Evolutionary conservation across 768 basidiomycete genomes (phyloP).

Genomic region (Collybia nuda): DNA sequence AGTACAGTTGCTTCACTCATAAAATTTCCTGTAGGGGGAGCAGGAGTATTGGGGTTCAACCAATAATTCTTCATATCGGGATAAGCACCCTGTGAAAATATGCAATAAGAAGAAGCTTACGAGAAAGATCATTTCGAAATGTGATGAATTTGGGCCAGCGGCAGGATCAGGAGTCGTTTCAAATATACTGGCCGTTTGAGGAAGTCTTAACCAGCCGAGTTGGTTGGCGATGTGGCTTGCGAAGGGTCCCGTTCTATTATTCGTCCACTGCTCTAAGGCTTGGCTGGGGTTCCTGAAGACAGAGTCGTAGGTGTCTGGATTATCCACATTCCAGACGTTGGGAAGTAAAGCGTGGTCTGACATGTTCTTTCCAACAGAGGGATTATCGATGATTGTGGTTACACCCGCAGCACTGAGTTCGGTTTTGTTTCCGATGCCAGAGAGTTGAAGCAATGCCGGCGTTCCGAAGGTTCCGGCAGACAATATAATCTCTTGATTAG

Average conservation of each 20-base stretch:
- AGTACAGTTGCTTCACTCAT: neutral
- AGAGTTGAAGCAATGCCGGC: constrained; percentile 10
- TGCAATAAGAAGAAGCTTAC: neutral
- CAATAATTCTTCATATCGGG: neutral
- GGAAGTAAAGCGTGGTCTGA: constrained; percentile 35
- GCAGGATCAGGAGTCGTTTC: neutral
- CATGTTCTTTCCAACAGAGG: constrained; percentile 48
- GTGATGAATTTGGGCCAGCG: neutral
- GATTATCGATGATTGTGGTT: constrained; percentile 31
- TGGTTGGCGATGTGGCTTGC: constrained; percentile 26
- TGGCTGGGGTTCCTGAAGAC: constrained; percentile 18
- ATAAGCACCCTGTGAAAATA: neutral
- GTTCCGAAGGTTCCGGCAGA: constrained; percentile 17
- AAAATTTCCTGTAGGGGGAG: too few relatives aligned
- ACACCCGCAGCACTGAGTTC: constrained; percentile 38
- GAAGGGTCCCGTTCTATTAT: constrained; percentile 25
- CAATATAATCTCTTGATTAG: constrained; percentile 15
- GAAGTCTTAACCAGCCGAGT: constrained; percentile 6
- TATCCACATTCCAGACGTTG: constrained; percentile 24
- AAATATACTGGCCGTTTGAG: neutral
- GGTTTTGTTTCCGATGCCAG: constrained; percentile 38
- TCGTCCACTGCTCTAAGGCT: constrained; percentile 22
- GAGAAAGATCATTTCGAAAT: neutral
- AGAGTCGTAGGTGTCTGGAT: constrained; percentile 20
- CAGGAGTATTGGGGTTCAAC: neutral